Conservation (phyloP, 768 basidiomycete genomes). For the Hortiboletus flavorubellus region DNA sequence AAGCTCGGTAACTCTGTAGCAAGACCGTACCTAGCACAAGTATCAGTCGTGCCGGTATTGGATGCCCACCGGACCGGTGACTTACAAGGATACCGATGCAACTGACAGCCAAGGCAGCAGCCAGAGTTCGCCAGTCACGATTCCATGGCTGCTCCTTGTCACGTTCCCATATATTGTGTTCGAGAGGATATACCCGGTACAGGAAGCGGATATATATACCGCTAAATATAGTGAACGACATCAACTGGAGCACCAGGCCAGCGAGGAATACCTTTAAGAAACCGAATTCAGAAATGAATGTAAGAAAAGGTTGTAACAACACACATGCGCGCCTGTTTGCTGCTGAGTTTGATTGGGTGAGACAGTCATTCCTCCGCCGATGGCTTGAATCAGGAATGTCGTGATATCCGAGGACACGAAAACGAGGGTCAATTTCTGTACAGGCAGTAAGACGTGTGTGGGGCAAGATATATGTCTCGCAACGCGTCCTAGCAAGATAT, state of each 20-base stretch:
- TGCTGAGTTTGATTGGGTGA: conserved; percentile 11
- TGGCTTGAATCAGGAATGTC: conserved; percentile 65
- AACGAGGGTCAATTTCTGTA: conserved; percentile 47
- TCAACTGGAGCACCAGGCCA: conserved; percentile 53
- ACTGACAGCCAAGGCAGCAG: conserved; percentile 47
- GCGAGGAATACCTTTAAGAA: conserved; percentile 50
- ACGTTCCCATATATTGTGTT: conserved; percentile 34
- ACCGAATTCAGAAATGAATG: conserved; percentile 36
- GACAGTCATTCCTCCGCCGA: conserved; percentile 2
- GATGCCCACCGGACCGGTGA: background rate
- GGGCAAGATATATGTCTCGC: conserved; percentile 47
- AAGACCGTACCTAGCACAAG: conserved; percentile 52
- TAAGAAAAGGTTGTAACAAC: conserved; percentile 4
- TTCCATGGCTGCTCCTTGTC: conserved; percentile 44
- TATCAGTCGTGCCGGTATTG: background rate
- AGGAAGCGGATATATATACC: conserved; percentile 46
- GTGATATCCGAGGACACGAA: conserved; percentile 63
- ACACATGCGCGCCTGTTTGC: conserved; percentile 36
- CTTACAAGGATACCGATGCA: conserved; percentile 62
- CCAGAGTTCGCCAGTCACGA: conserved; percentile 58
- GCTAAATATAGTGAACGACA: conserved; percentile 51
- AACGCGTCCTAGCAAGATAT: conserved; percentile 62
- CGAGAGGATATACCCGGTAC: conserved; percentile 41
- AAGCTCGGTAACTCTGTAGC: conserved; percentile 58
- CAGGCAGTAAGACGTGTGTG: conserved; percentile 46